Conservation (phyloP, 768 basidiomycete genomes). For the Lepiota venenata region DNA sequence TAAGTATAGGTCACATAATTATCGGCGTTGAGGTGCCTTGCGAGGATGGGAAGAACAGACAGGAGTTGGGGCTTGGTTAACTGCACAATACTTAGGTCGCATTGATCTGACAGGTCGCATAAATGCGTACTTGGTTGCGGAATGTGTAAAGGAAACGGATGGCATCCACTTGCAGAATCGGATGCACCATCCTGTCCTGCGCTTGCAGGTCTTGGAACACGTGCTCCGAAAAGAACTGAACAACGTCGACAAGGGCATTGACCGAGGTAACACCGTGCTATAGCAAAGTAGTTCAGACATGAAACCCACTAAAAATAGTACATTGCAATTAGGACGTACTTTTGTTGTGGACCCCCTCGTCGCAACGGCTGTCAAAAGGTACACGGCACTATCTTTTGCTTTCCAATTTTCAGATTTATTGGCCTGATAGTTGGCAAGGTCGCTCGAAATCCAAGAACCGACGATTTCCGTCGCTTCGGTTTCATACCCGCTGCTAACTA, state of each 20-base stretch:
- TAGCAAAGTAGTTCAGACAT: background rate
- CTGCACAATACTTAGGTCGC: slow-evolving; percentile 31
- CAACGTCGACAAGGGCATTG: slow-evolving; percentile 88
- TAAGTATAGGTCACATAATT: slow-evolving; percentile 96
- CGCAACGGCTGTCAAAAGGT: slow-evolving; percentile 90
- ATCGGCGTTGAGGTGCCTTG: slow-evolving; percentile 73
- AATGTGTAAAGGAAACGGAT: slow-evolving; percentile 95
- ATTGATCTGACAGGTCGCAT: background rate
- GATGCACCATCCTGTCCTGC: slow-evolving; percentile 63
- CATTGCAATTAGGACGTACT: slow-evolving; percentile 37
- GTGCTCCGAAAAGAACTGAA: slow-evolving; percentile 93
- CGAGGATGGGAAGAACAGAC: slow-evolving; percentile 84
- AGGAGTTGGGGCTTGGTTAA: slow-evolving; percentile 92
- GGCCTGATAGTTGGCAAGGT: slow-evolving; percentile 63
- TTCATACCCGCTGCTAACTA: slow-evolving; percentile 81
- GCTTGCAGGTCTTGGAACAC: slow-evolving; percentile 86
- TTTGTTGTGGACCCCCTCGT: slow-evolving; percentile 83
- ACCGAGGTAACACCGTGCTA: slow-evolving; percentile 93
- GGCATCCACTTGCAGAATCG: slow-evolving; percentile 93
- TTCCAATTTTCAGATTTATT: slow-evolving; percentile 74
- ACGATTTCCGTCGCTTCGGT: slow-evolving; percentile 85
- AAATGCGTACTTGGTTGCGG: slow-evolving; percentile 76
- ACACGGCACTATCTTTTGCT: slow-evolving; percentile 91
- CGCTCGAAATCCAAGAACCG: slow-evolving; percentile 76
- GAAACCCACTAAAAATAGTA: slow-evolving; percentile 4